Conservation (phyloP, 495 filamentous ascomycete species). For the Podospora fimiseda region DNA sequence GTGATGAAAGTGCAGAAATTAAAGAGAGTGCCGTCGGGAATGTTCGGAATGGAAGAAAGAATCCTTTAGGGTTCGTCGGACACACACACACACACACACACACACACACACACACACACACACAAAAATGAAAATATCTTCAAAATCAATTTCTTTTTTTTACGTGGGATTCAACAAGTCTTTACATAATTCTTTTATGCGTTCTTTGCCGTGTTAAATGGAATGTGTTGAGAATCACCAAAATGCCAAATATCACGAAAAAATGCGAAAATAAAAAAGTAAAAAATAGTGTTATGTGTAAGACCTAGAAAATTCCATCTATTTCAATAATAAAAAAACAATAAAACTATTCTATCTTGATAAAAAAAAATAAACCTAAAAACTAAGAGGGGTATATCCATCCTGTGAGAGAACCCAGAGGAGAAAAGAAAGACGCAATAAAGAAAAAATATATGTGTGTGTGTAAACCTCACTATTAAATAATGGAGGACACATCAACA, state of each 20-base stretch:
- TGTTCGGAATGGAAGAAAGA: too few species aligned
- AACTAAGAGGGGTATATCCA: constrained; percentile 31
- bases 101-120: too few species aligned
- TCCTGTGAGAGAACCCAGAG: constrained; percentile 24
- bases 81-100: too few species aligned
- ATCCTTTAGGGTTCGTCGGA: too few species aligned
- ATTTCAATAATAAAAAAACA: not conserved
- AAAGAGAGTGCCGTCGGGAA: too few species aligned
- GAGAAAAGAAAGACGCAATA: constrained; percentile 9
- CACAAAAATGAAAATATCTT: too few species aligned
- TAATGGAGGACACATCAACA: too few species aligned
- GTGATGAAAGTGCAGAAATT: too few species aligned
- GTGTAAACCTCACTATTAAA: constrained; percentile 8
- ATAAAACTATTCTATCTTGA: not conserved
- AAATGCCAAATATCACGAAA: not conserved
- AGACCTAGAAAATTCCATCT: not conserved
- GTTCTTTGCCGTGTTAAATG: not conserved
- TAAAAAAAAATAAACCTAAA: constrained; percentile 2
- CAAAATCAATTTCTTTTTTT: too few species aligned
- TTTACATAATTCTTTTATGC: not conserved
- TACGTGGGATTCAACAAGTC: too few species aligned
- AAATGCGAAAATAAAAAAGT: not conserved
- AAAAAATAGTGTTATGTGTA: too few species aligned
- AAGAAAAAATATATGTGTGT: constrained; percentile 10
- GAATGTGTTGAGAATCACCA: not conserved